Conservation (phyloP, 805 yeast species). For the Lachancea thermotolerans region DNA sequence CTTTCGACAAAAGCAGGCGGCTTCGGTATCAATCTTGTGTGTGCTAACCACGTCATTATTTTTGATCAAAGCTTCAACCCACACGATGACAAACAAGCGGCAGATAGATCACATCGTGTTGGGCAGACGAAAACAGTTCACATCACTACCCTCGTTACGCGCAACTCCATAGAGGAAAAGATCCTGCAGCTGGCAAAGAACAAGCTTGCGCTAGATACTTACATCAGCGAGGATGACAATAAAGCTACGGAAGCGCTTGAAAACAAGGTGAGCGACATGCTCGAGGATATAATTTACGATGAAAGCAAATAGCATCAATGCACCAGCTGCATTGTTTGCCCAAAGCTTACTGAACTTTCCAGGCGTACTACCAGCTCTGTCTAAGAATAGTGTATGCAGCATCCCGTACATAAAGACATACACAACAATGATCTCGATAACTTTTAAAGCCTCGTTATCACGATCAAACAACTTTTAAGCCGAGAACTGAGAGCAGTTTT, state of each 20-base stretch:
- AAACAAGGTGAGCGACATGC: constrained; percentile 45
- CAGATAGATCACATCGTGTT: constrained; percentile 96
- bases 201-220: constrained; percentile 73
- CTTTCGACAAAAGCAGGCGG: constrained; percentile 98
- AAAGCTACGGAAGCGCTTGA: constrained; percentile 38
- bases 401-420: not conserved
- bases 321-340: not conserved
- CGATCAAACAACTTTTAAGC: not conserved
- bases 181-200: constrained; percentile 81
- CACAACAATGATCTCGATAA: not conserved
- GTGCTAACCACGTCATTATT: constrained; percentile 87
- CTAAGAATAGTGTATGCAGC: no score
- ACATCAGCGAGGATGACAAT: constrained; percentile 40
- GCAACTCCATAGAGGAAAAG: constrained; percentile 80
- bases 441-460: not conserved
- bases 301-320: constrained; percentile 11
- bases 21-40: constrained; percentile 92
- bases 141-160: constrained; percentile 68
- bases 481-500: not conserved
- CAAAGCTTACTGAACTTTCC: no score
- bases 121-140: constrained; percentile 84
- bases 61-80: constrained; percentile 96
- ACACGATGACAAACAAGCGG: constrained; percentile 98
- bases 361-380: no score
- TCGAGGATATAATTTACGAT: constrained; percentile 32